Evolutionary conservation across 2,329 filamentous ascomycete species (phyloP), one percentile per base, ranked within the genome.

Genomic region (Rugonectria rugulosa): DNA sequence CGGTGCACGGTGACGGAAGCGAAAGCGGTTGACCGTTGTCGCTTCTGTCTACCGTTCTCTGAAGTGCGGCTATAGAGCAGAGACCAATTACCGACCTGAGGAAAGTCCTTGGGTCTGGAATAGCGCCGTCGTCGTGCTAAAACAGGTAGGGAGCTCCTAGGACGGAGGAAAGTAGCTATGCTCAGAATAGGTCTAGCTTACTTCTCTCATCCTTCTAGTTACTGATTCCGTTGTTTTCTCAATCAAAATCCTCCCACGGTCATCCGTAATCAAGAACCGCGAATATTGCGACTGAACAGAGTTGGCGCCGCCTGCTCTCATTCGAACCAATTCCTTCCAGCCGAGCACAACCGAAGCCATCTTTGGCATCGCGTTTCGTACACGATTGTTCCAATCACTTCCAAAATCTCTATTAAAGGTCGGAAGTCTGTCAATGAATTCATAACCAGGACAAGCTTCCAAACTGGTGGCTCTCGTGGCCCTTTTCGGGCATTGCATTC

Each of bases 221-320:
- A 40, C 60, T 51, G 56, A 52, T 43, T 43, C 54, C 45, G 53
- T 44, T 53, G 54, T 54, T 59, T 43, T 53, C 56, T 45, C 47
- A 20, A 37, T 43, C 27, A n/a, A 41, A 32, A 42, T 4, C 20
- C 53, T 43, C 29, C 17, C 17, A 20, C 32, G 15, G 49, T 36
- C 44, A 32, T 40, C 34, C 23, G 24, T 29, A 12, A 46, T 45
- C 50, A 26, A 46, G 20, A 14, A 29, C 11, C 23, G 26, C 44
- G 32, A 49, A 27, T 31, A 42, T 17, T 55, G 27, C 44, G 17
- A 44, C 36, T 31, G 19, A 43, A 43, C 52, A 49, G 23, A 36
- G 43, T 48, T 54, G 37, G 43, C 52, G 52, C 44, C 50, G 37
- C 31, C 38, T 32, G 17, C 36, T 42, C 31, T 48, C 27, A 57